Conservation (phyloP, 208 protist genomes). For the Sergeia podlipaevii region DNA sequence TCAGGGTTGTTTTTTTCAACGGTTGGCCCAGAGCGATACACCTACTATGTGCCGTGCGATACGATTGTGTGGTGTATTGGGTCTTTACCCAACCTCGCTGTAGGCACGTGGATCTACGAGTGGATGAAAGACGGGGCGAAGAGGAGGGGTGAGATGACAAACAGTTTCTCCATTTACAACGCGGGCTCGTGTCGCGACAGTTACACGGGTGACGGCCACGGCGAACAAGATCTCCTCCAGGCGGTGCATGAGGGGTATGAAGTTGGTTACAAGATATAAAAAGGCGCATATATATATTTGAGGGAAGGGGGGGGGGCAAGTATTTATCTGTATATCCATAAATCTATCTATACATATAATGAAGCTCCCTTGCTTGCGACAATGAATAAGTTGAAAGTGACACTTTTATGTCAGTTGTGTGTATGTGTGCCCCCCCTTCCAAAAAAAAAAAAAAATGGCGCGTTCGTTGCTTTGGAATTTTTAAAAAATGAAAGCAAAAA, state of each 20-base stretch:
- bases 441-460: conserved; percentile 7
- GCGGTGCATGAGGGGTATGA: conserved; percentile 85
- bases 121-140: conserved; percentile 85
- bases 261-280: conserved; percentile 75
- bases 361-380: too few relatives aligned
- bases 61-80: conserved; percentile 83
- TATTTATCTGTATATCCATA: neutral
- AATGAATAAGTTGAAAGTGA: too few relatives aligned
- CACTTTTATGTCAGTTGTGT: neutral
- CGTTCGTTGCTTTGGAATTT: neutral
- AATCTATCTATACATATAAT: too few relatives aligned
- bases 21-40: conserved; percentile 32
- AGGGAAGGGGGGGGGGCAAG: neutral
- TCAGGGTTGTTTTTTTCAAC: conserved; percentile 63
- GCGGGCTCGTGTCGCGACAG: conserved; percentile 74
- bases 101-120: conserved; percentile 84
- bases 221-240: conserved; percentile 82
- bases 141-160: conserved; percentile 68
- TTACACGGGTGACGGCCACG: conserved; percentile 67
- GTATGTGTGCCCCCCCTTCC: too few relatives aligned
- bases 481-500: too few relatives aligned
- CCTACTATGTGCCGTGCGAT: conserved; percentile 70
- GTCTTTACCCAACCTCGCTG: conserved; percentile 76
- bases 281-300: neutral
- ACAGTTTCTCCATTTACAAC: conserved; percentile 76